Conservation (phyloP, 352 stramenopile species). For the Phytophthora rubi region DNA sequence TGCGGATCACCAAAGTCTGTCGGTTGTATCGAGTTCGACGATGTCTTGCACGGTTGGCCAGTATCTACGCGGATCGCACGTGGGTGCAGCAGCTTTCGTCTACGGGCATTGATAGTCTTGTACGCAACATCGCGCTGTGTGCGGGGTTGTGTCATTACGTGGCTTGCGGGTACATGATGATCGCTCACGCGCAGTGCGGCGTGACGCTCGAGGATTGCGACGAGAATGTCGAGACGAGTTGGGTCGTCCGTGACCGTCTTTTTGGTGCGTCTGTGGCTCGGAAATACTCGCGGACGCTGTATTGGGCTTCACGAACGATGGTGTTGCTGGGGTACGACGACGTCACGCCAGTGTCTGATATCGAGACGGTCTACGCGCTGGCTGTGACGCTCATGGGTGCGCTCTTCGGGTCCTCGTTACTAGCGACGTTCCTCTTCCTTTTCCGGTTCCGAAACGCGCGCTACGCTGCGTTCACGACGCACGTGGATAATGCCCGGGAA, state of each 20-base stretch:
- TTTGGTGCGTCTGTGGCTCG: constrained; percentile 42
- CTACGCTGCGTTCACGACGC: constrained; percentile 52
- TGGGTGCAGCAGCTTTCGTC: constrained; percentile 65
- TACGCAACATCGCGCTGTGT: constrained; percentile 46
- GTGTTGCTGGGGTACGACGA: constrained; percentile 72
- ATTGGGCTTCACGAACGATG: constrained; percentile 66
- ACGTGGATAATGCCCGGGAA: constrained; percentile 74
- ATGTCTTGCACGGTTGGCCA: constrained; percentile 48
- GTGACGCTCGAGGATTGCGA: constrained; percentile 57
- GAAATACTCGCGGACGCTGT: constrained; percentile 67
- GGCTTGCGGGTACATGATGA: constrained; percentile 75
- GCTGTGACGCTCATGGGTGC: constrained; percentile 55
- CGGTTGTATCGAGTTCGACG: constrained; percentile 52
- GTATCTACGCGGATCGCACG: constrained; percentile 54
- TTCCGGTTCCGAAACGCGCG: constrained; percentile 69
- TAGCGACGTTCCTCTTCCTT: constrained; percentile 77
- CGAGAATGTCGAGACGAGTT: constrained; percentile 53
- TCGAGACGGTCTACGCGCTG: constrained; percentile 62
- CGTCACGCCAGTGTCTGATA: constrained; percentile 61
- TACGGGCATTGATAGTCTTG: constrained; percentile 60
- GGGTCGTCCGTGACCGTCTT: constrained; percentile 64
- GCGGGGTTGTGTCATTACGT: constrained; percentile 56
- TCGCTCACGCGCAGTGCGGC: constrained; percentile 66
- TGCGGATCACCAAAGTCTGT: constrained; percentile 66
- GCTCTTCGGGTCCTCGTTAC: constrained; percentile 59